Evolutionary conservation across 305 asterid genomes (phyloP).

Genomic region (Rubia balearica): DNA sequence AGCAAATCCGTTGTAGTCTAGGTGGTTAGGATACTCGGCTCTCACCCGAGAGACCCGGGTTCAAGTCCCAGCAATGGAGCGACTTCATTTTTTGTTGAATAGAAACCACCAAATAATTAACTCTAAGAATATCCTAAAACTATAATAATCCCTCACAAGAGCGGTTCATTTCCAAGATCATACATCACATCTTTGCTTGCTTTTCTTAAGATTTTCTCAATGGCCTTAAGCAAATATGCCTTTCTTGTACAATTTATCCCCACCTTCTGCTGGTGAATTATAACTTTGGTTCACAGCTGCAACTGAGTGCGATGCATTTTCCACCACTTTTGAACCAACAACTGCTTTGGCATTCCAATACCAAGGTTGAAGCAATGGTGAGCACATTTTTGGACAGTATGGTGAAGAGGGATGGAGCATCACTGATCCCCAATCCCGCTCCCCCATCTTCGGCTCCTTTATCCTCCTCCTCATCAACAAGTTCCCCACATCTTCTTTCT

Average conservation of each 20-base stretch:
- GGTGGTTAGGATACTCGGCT: constrained; percentile 96
- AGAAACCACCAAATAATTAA: too few species aligned
- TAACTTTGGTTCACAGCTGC: constrained; percentile 26
- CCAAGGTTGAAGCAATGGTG: constrained; percentile 68
- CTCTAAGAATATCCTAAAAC: too few species aligned
- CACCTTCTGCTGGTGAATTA: constrained; percentile 74
- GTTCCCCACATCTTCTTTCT: constrained; percentile 49
- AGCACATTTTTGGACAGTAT: constrained; percentile 23
- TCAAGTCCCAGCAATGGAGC: constrained; percentile 96
- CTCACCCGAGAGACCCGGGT: constrained; percentile 99
- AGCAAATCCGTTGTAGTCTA: constrained; percentile 79
- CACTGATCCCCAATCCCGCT: constrained; percentile 79
- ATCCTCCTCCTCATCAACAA: constrained; percentile 64
- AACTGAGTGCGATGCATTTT: constrained; percentile 18
- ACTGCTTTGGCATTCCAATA: constrained; percentile 56
- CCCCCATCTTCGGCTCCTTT: constrained; percentile 60
- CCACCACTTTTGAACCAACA: constrained; percentile 40
- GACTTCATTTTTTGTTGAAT: too few species aligned
- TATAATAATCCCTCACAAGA: too few species aligned
- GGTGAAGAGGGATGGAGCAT: constrained; percentile 49
- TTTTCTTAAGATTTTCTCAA: neutral
- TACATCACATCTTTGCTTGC: neutral
- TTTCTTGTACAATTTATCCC: constrained; percentile 54
- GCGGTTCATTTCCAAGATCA: neutral
- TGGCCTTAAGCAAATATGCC: constrained; percentile 35